Percentiles rank a stretch among this genome's conserved stretches.
These are phyloP conservation scores for Trichoderma sp. DNA, from an alignment of 2,329 filamentous ascomycete species.

Conservation along the genomic window DNA sequence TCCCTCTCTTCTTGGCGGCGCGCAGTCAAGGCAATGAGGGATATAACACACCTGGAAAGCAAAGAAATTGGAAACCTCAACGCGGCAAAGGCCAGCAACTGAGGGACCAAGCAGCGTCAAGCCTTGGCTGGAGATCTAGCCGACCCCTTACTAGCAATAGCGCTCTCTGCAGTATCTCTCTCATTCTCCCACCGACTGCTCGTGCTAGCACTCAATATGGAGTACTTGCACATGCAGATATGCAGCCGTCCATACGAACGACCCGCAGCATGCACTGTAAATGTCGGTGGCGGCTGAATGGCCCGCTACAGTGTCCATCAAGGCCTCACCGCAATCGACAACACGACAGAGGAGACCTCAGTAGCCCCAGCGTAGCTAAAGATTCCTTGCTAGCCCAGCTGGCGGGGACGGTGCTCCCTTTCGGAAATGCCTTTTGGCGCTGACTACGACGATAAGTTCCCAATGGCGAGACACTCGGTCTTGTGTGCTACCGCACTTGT, in stretches of 20 bases:
- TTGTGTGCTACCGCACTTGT: neutral
- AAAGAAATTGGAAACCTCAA: too few relatives aligned
- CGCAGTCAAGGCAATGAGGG: neutral
- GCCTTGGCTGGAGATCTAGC: neutral
- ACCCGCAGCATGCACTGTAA: constrained; percentile 12
- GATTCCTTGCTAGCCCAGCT: constrained; percentile 27
- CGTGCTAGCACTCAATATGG: neutral
- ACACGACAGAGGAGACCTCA: constrained; percentile 7
- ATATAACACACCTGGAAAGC: neutral
- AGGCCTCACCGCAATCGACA: constrained; percentile 17
- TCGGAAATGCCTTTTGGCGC: constrained; percentile 24
- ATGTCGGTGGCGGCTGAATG: constrained; percentile 5
- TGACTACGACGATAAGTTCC: neutral
- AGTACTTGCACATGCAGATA: neutral
- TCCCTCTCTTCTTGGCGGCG: neutral
- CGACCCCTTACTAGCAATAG: constrained; percentile 1
- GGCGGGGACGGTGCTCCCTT: constrained; percentile 29
- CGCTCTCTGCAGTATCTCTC: neutral
- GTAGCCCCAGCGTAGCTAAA: neutral
- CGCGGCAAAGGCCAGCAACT: neutral
- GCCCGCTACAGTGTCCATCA: constrained; percentile 18
- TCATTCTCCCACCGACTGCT: neutral
- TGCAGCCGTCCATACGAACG: constrained; percentile 7
- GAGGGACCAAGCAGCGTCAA: neutral
- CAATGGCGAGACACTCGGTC: constrained; percentile 13